Percentiles rank a stretch among this genome's conserved stretches.
Evolutionary conservation across 1,284 basidiomycete species (phyloP).

Genomic region (Phlebopus sp.): DNA sequence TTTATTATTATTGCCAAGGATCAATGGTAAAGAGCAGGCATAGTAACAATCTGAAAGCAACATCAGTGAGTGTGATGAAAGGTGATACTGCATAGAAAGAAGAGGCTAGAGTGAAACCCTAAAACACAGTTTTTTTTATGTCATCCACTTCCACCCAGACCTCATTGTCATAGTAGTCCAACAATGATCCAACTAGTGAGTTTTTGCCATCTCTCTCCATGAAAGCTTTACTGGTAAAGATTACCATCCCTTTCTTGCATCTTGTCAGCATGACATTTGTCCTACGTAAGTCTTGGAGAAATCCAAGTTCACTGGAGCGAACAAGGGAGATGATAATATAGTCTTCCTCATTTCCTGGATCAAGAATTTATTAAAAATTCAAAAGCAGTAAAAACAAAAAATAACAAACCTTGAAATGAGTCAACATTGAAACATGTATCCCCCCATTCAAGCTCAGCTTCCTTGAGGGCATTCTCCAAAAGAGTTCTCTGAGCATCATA

Average conservation of each 20-base stretch:
- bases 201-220: constrained; percentile 43
- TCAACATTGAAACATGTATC: constrained; percentile 66
- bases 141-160: constrained; percentile 29
- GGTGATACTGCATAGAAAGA: too few species aligned
- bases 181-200: constrained; percentile 28
- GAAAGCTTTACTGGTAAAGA: constrained; percentile 57
- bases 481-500: constrained; percentile 62
- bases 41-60: too few species aligned
- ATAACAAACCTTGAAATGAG: constrained; percentile 57
- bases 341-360: constrained; percentile 58
- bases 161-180: constrained; percentile 23
- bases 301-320: constrained; percentile 56
- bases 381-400: constrained; percentile 8
- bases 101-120: too few species aligned
- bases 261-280: constrained; percentile 71
- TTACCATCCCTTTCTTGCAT: constrained; percentile 67
- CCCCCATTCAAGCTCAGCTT: constrained; percentile 46
- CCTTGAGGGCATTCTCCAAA: constrained; percentile 49
- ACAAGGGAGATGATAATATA: constrained; percentile 62
- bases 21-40: too few species aligned
- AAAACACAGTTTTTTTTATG: constrained; percentile 11
- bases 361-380: constrained; percentile 3
- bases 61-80: too few species aligned
- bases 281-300: constrained; percentile 52
- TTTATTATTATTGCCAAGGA: too few species aligned